A percentile compares a stretch with the other conserved stretches of the same genome.
Conservation (phyloP, 1,284 basidiomycete species). For the Lignosus rhinocerotis region DNA sequence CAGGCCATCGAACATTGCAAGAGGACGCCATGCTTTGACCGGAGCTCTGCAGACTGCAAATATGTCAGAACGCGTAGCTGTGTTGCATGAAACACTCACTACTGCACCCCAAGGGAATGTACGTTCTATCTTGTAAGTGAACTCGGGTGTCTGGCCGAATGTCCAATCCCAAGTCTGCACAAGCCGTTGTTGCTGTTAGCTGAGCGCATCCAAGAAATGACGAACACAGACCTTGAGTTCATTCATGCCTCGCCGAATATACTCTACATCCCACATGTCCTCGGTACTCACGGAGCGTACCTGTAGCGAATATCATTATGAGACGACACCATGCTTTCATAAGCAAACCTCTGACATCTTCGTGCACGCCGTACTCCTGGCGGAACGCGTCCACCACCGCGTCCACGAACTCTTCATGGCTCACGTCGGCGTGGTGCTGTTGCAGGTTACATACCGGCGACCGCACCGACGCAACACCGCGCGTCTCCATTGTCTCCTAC, state of each 20-base stretch:
- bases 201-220: not conserved
- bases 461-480: slow-evolving; percentile 88
- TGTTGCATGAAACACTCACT: slow-evolving; percentile 41
- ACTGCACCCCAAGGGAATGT: slow-evolving; percentile 62
- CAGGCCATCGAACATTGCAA: slow-evolving; percentile 46
- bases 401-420: slow-evolving; percentile 71
- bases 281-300: slow-evolving; percentile 42
- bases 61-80: not conserved
- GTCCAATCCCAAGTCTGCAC: slow-evolving; percentile 89
- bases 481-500: slow-evolving; percentile 78
- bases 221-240: slow-evolving; percentile 63
- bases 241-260: slow-evolving; percentile 66
- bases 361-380: slow-evolving; percentile 57
- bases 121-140: slow-evolving; percentile 59
- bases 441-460: slow-evolving; percentile 89
- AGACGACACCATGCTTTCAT: not conserved
- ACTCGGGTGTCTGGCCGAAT: slow-evolving; percentile 94
- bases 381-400: slow-evolving; percentile 77
- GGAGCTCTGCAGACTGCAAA: slow-evolving; percentile 47
- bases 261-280: slow-evolving; percentile 45
- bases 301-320: slow-evolving; percentile 18
- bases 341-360: slow-evolving; percentile 37
- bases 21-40: slow-evolving; percentile 64
- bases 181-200: no score
- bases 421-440: slow-evolving; percentile 52